Evolutionary conservation across 768 basidiomycete species (phyloP).

Genomic region (Termitomyces sp.): DNA sequence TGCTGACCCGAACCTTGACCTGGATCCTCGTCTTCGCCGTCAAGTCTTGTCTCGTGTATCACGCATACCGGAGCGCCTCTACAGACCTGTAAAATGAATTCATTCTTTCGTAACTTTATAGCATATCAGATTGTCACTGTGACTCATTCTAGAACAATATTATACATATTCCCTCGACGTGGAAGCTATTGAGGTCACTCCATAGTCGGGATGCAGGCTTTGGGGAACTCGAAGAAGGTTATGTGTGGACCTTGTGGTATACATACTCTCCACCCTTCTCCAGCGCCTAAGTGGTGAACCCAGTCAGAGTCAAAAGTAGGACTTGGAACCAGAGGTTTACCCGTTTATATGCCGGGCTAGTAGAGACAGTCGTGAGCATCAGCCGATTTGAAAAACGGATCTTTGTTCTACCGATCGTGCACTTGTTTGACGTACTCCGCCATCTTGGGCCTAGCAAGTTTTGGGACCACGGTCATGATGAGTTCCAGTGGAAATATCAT

Average conservation of each 20-base stretch:
- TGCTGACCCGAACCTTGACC: not conserved
- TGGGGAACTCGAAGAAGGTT: not conserved
- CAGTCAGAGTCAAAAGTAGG: not conserved
- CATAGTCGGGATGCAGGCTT: not conserved
- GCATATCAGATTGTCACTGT: not conserved
- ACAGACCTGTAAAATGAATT: constrained; percentile 14
- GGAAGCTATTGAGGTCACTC: not conserved
- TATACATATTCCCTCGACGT: not conserved
- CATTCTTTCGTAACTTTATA: not conserved
- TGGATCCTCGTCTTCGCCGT: constrained; percentile 2
- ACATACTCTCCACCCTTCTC: constrained; percentile 27
- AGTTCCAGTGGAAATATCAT: constrained; percentile 23
- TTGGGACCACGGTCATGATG: constrained; percentile 11
- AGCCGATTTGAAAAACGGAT: not conserved
- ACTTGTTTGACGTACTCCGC: constrained; percentile 18
- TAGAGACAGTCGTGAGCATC: not conserved
- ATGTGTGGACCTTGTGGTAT: not conserved
- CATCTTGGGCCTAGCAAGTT: constrained; percentile 15
- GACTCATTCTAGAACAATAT: not conserved
- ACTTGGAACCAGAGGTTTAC: not conserved
- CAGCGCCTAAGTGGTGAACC: constrained; percentile 16
- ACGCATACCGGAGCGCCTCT: constrained; percentile 44
- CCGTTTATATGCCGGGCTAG: constrained; percentile 15
- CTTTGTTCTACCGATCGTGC: constrained; percentile 15
- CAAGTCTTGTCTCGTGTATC: constrained; percentile 25